A percentile compares a stretch with the other conserved stretches of the same genome.
phyloP scores from a whole-genome alignment of 1,284 basidiomycete species.

The Ceratobasidium sp. region DNA sequence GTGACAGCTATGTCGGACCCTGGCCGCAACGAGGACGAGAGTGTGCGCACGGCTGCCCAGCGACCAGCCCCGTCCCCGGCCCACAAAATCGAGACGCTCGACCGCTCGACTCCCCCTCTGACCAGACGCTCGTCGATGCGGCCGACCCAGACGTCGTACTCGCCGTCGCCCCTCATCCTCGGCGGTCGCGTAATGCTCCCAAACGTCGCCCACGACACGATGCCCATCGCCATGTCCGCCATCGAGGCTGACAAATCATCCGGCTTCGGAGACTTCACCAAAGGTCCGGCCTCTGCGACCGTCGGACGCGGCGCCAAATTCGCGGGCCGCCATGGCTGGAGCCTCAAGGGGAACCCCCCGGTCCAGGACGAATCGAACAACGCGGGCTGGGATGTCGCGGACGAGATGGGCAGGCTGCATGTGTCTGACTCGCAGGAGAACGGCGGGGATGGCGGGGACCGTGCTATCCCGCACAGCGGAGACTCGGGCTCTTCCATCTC shows the following conservation, averaged over 20 bases:
- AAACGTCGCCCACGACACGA: slow-evolving; percentile 11
- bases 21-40: slow-evolving; percentile 24
- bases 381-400: slow-evolving; percentile 18
- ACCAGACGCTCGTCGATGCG: slow-evolving; percentile 36
- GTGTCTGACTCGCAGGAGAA: slow-evolving; percentile 16
- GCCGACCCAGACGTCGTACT: slow-evolving; percentile 13
- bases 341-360: slow-evolving; percentile 18
- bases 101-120: slow-evolving; percentile 33
- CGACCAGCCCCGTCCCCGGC: neutral
- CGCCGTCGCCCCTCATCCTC: slow-evolving; percentile 39
- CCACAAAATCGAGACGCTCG: slow-evolving; percentile 27
- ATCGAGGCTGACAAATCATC: slow-evolving; percentile 41
- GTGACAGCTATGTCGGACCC: slow-evolving; percentile 15
- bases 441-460: neutral
- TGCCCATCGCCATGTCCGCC: slow-evolving; percentile 37
- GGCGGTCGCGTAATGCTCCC: slow-evolving; percentile 31
- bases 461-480: slow-evolving; percentile 7
- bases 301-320: slow-evolving; percentile 25
- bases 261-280: slow-evolving; percentile 26
- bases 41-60: neutral
- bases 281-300: slow-evolving; percentile 29
- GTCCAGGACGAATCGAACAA: slow-evolving; percentile 19
- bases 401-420: slow-evolving; percentile 28
- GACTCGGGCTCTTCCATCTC: slow-evolving; percentile 38
- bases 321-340: slow-evolving; percentile 33